Percentiles rank a stretch among this genome's conserved stretches.
Conservation (phyloP, 257 asterid genomes). For the Paulownia fortunei region DNA sequence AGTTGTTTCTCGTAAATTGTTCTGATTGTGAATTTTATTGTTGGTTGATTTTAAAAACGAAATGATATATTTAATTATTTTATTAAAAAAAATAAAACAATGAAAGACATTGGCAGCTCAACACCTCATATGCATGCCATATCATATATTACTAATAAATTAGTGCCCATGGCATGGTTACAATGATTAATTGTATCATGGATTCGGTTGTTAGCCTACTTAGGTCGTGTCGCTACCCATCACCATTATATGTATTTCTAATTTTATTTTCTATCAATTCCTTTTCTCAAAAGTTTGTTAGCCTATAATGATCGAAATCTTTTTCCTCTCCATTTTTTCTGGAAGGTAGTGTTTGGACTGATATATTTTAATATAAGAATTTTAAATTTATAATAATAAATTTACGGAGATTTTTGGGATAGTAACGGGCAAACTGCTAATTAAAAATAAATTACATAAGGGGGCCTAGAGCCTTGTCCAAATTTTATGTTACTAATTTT, state of each 20-base stretch:
- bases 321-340: too few relatives aligned
- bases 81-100: background rate
- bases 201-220: conserved; percentile 39
- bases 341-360: too few relatives aligned
- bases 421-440: too few relatives aligned
- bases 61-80: background rate
- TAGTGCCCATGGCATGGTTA: background rate
- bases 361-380: too few relatives aligned
- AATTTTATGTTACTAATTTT: too few relatives aligned
- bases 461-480: too few relatives aligned
- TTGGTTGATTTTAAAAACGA: background rate
- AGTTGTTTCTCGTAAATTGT: background rate
- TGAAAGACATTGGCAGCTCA: conserved; percentile 30
- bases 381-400: too few relatives aligned
- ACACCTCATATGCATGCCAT: conserved; percentile 11
- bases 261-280: background rate
- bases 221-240: background rate
- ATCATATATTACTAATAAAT: background rate
- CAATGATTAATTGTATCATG: background rate
- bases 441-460: too few relatives aligned
- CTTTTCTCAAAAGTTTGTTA: background rate
- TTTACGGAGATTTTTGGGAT: too few relatives aligned
- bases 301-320: too few relatives aligned
- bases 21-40: background rate
- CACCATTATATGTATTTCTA: background rate